These are phyloP conservation scores for Amphichorda felina DNA, from an alignment of 2,329 filamentous ascomycete genomes.

Conservation along the genomic window DNA sequence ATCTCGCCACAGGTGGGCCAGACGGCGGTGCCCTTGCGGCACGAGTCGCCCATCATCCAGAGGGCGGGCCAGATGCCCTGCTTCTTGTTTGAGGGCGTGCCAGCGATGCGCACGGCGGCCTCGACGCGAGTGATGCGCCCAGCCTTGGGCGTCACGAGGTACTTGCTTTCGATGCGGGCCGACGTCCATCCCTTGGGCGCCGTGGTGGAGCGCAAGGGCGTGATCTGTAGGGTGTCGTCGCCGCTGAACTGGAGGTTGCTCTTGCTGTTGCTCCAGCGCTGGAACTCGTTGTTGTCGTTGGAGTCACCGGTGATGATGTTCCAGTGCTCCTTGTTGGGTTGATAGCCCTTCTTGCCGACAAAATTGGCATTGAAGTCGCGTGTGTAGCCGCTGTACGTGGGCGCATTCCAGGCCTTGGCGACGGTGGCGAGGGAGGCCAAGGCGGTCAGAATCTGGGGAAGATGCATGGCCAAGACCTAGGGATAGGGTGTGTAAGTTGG, in stretches of 20 bases:
- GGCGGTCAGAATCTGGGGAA: slow-evolving; percentile 7
- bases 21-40: slow-evolving; percentile 27
- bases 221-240: slow-evolving; percentile 35
- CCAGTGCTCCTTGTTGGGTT: slow-evolving; percentile 26
- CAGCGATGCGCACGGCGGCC: slow-evolving; percentile 33
- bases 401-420: slow-evolving; percentile 22
- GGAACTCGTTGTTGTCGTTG: slow-evolving; percentile 37
- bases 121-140: slow-evolving; percentile 35
- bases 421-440: slow-evolving; percentile 17
- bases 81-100: slow-evolving; percentile 25
- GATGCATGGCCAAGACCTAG: background rate
- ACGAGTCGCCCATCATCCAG: slow-evolving; percentile 40
- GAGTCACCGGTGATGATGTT: slow-evolving; percentile 25
- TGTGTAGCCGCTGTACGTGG: slow-evolving; percentile 24
- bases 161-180: slow-evolving; percentile 37
- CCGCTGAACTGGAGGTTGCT: slow-evolving; percentile 39
- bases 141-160: slow-evolving; percentile 29
- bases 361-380: slow-evolving; percentile 32
- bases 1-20: slow-evolving; percentile 46
- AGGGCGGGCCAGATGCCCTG: slow-evolving; percentile 48
- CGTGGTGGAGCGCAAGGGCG: slow-evolving; percentile 27
- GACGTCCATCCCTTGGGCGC: slow-evolving; percentile 37
- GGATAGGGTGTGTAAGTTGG: background rate
- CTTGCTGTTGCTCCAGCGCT: slow-evolving; percentile 33
- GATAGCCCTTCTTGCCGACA: slow-evolving; percentile 18